Percentiles rank a stretch among this genome's conserved stretches.
Evolutionary conservation across 768 basidiomycete species (phyloP).

Genomic region (Termitomyces sp.): DNA sequence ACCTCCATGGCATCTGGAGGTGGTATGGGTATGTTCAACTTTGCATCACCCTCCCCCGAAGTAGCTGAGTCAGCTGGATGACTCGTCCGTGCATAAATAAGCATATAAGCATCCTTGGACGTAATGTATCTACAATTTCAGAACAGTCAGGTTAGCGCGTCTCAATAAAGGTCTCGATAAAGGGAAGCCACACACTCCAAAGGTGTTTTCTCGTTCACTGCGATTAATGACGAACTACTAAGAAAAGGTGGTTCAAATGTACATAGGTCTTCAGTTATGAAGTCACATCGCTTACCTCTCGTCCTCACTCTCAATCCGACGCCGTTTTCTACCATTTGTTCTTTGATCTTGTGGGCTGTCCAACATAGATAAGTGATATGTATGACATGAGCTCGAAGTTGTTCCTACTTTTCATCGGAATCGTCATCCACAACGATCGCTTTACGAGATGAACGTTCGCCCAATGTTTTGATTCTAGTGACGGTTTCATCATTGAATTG

Average conservation of each 20-base stretch:
- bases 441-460: constrained; percentile 32
- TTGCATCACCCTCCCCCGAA: background rate
- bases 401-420: constrained; percentile 16
- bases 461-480: constrained; percentile 54
- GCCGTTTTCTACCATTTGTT: constrained; percentile 44
- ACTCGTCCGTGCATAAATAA: constrained; percentile 70
- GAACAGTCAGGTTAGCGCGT: background rate
- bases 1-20: constrained; percentile 53
- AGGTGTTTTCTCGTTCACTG: background rate
- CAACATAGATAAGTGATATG: constrained; percentile 9
- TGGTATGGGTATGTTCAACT: constrained; percentile 26
- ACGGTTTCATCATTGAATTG: constrained; percentile 92
- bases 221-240: background rate
- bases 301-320: constrained; percentile 57
- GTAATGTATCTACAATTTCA: constrained; percentile 43
- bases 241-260: background rate
- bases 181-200: constrained; percentile 4
- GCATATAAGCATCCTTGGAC: constrained; percentile 93
- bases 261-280: background rate
- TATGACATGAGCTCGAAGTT: background rate
- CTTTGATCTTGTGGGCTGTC: constrained; percentile 27
- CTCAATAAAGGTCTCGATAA: background rate
- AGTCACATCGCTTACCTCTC: constrained; percentile 23
- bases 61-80: background rate
- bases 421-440: constrained; percentile 28